A percentile compares a stretch with the other conserved stretches of the same genome.
These are phyloP conservation scores for Seiridium unicorne DNA, from an alignment of 2,329 filamentous ascomycete species.

Conservation along the genomic window DNA sequence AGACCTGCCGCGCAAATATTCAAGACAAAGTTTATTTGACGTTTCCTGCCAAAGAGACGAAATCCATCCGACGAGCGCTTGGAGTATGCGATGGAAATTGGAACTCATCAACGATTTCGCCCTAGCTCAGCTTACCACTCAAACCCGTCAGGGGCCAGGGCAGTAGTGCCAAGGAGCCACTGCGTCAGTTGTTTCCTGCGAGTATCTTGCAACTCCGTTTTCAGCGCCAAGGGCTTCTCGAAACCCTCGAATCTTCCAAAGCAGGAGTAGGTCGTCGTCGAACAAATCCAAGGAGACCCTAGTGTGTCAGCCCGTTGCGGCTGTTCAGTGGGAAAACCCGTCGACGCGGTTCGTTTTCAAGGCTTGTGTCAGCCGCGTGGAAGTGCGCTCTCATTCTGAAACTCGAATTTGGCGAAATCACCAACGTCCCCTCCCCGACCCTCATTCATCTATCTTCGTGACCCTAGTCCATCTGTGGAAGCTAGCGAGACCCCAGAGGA, in stretches of 20 bases:
- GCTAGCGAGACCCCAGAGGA: constrained; percentile 14
- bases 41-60: no score
- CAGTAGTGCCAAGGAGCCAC: constrained; percentile 1
- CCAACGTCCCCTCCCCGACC: constrained; percentile 14
- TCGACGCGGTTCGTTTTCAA: neutral
- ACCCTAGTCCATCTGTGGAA: constrained; percentile 14
- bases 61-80: no score
- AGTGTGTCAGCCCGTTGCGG: constrained; percentile 20
- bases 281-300: neutral
- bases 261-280: neutral
- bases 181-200: neutral
- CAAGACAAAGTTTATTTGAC: no score
- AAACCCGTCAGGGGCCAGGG: neutral
- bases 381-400: constrained; percentile 10
- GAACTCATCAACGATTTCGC: no score
- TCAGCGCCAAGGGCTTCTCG: constrained; percentile 17
- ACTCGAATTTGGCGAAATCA: constrained; percentile 13
- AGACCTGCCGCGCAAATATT: no score
- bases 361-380: constrained; percentile 14
- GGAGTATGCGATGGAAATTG: no score
- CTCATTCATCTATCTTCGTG: constrained; percentile 17
- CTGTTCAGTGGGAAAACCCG: constrained; percentile 15
- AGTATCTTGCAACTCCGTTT: neutral
- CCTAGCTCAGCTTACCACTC: neutral
- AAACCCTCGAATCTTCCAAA: constrained; percentile 19